phyloP scores from a whole-genome alignment of 768 basidiomycete species.

The Mycena olivaceomarginata region DNA sequence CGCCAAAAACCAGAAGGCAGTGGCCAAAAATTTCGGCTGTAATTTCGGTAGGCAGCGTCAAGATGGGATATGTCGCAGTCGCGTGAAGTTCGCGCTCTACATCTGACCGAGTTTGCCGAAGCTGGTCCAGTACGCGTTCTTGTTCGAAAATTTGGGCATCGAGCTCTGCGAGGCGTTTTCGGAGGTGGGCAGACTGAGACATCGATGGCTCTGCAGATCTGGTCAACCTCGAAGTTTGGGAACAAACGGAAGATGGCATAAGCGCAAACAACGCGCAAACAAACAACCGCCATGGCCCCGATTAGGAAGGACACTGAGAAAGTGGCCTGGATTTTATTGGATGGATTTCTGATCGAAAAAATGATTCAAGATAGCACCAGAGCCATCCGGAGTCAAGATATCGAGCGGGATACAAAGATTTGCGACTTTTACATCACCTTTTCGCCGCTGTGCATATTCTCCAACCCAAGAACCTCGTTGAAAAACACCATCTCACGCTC shows the following conservation, averaged over 20 bases:
- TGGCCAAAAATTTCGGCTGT: conserved; percentile 10
- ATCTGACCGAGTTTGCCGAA: not conserved
- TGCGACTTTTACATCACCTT: not conserved
- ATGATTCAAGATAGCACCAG: no score
- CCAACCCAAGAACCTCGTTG: conserved; percentile 51
- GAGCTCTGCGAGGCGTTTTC: not conserved
- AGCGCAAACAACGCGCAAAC: no score
- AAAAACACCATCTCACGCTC: conserved; percentile 64
- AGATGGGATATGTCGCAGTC: not conserved
- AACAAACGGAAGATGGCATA: no score
- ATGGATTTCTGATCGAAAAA: no score
- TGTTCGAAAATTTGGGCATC: conserved; percentile 2
- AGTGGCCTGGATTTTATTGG: no score
- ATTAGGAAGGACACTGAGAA: no score
- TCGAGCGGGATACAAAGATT: no score
- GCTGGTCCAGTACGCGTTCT: not conserved
- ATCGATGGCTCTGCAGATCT: no score
- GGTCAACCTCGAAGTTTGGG: no score
- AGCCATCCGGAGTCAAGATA: no score
- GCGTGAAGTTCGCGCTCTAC: conserved; percentile 5
- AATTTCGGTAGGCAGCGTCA: conserved; percentile 22
- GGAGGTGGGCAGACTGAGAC: not conserved
- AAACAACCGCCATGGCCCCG: no score
- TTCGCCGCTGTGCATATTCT: not conserved
- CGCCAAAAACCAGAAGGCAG: not conserved